A percentile compares a stretch with the other conserved stretches of the same genome.
Conservation (phyloP, 345 rosid genomes). For the Aquilaria sinensis region DNA sequence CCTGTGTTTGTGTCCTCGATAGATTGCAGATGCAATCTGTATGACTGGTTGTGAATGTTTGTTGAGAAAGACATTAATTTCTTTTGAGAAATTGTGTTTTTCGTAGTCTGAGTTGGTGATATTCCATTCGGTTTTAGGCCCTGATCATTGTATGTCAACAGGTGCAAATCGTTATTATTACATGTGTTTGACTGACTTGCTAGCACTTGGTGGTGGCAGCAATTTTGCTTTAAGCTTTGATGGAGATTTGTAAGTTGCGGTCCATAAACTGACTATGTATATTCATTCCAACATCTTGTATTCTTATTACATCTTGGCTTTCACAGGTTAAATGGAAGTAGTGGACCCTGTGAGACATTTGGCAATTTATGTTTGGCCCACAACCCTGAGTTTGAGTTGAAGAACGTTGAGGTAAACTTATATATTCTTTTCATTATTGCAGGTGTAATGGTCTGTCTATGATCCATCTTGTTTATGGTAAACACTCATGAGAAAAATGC, state of each 20-base stretch:
- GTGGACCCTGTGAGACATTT: slow-evolving; percentile 82
- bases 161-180: slow-evolving; percentile 91
- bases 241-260: slow-evolving; percentile 78
- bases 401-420: slow-evolving; percentile 75
- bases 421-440: neutral
- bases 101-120: neutral
- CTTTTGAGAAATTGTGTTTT: neutral
- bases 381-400: slow-evolving; percentile 57
- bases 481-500: no score
- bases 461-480: no score
- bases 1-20: slow-evolving; percentile 2
- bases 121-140: slow-evolving; percentile 3
- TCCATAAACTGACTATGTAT: slow-evolving; percentile 5
- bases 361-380: slow-evolving; percentile 83
- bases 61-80: no score
- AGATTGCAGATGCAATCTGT: neutral
- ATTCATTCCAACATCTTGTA: neutral
- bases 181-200: slow-evolving; percentile 77
- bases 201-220: slow-evolving; percentile 91
- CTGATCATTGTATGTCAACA: slow-evolving; percentile 23
- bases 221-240: slow-evolving; percentile 76
- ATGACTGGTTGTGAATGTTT: no score
- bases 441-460: no score
- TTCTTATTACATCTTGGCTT: neutral
- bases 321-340: slow-evolving; percentile 76